A percentile compares a stretch with the other conserved stretches of the same genome.
Conservation (phyloP, 345 rosid species). For the Nephelium lappaceum region DNA sequence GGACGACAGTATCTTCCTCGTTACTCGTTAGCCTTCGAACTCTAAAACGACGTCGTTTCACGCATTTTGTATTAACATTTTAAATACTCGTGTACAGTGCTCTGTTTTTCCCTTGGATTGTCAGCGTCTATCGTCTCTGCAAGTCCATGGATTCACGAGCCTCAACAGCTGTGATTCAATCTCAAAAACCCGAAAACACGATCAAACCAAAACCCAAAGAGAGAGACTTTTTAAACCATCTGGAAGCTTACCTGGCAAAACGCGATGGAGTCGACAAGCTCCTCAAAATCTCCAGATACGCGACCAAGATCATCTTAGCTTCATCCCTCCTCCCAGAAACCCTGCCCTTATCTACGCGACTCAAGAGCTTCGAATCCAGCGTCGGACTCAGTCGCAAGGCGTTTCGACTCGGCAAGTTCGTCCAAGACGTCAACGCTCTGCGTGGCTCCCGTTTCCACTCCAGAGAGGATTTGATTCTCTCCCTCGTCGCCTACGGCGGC, state of each 20-base stretch:
- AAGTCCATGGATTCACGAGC: slow-evolving; percentile 40
- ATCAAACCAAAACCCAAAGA: slow-evolving; percentile 25
- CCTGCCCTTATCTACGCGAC: slow-evolving; percentile 38
- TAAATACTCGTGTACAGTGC: not conserved
- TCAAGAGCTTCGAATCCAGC: slow-evolving; percentile 86
- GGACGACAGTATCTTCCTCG: too few species aligned
- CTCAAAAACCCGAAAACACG: slow-evolving; percentile 4
- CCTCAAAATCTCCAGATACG: slow-evolving; percentile 86
- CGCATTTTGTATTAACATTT: too few species aligned
- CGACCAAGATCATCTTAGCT: slow-evolving; percentile 77
- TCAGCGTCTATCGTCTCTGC: not conserved
- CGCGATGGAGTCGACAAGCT: slow-evolving; percentile 95
- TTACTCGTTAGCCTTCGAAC: not conserved
- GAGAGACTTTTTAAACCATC: slow-evolving; percentile 63
- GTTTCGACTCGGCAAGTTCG: slow-evolving; percentile 88
- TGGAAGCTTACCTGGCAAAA: slow-evolving; percentile 75
- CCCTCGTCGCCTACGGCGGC: slow-evolving; percentile 73
- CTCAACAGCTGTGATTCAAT: slow-evolving; percentile 14
- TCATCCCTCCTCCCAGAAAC: slow-evolving; percentile 60
- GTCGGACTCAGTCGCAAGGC: slow-evolving; percentile 98
- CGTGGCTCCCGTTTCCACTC: slow-evolving; percentile 54
- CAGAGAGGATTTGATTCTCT: slow-evolving; percentile 42
- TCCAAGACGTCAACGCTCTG: slow-evolving; percentile 79
- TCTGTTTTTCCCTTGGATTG: not conserved
- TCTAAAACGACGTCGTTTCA: not conserved